Evolutionary conservation across 495 filamentous ascomycete genomes (phyloP).

Genomic region (Usnea hakonensis): DNA sequence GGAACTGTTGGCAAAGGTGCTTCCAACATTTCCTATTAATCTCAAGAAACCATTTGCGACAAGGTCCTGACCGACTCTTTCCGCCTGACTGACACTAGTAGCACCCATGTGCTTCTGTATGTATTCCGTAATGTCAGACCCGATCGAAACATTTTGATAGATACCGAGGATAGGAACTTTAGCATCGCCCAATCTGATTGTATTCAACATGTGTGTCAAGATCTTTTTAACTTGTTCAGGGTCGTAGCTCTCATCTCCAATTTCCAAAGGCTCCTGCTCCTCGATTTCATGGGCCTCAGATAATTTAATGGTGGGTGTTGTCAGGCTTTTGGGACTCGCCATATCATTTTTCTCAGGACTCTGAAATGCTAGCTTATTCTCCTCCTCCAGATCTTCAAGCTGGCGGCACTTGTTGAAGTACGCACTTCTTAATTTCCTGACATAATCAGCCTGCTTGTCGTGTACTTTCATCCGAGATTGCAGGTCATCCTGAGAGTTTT

Average conservation of each 20-base stretch:
- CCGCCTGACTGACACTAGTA: conserved; percentile 76
- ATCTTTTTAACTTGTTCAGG: conserved; percentile 86
- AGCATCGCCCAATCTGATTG: conserved; percentile 75
- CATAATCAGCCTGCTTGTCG: conserved; percentile 80
- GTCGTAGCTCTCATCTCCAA: conserved; percentile 79
- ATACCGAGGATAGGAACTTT: conserved; percentile 94
- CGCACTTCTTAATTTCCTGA: conserved; percentile 84
- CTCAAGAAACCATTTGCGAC: conserved; percentile 79
- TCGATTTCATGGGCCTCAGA: conserved; percentile 46
- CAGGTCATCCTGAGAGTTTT: conserved; percentile 89
- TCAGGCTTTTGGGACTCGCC: conserved; percentile 38
- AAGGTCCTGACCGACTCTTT: conserved; percentile 89
- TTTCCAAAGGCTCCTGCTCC: conserved; percentile 75
- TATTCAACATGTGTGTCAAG: conserved; percentile 75
- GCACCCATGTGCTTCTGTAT: conserved; percentile 81
- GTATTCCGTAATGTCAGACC: conserved; percentile 90
- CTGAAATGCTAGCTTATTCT: conserved; percentile 96
- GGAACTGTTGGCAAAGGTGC: conserved; percentile 91
- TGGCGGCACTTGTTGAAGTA: conserved; percentile 99
- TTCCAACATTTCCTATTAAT: conserved; percentile 89
- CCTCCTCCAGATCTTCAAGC: conserved; percentile 93
- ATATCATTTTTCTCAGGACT: conserved; percentile 52
- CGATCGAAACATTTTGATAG: conserved; percentile 85
- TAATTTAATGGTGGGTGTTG: conserved; percentile 55
- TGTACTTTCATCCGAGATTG: conserved; percentile 82